A percentile compares a stretch with the other conserved stretches of the same genome.
Conservation (phyloP, 169 alveolate species). For the Plasmodium fragile region DNA sequence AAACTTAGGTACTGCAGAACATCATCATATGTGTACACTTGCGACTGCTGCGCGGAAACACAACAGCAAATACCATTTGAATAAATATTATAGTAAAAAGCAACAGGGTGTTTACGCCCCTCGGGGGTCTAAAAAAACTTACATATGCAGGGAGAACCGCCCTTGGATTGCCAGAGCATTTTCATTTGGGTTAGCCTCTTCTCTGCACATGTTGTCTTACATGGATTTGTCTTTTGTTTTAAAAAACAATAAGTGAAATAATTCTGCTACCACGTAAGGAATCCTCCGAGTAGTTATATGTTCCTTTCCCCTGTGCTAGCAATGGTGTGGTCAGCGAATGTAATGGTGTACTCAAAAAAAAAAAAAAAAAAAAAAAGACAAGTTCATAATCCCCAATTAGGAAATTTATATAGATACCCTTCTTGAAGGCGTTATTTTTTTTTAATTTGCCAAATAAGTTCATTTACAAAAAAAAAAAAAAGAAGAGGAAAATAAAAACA, state of each 20-base stretch:
- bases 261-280: neutral
- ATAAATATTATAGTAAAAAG: neutral
- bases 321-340: neutral
- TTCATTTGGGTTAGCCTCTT: neutral
- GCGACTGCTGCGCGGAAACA: neutral
- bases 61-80: neutral
- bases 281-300: neutral
- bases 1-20: neutral
- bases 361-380: neutral
- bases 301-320: neutral
- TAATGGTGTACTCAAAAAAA: neutral
- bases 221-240: neutral
- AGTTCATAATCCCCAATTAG: neutral
- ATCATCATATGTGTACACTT: neutral
- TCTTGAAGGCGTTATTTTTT: neutral
- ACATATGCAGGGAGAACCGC: neutral
- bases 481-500: neutral
- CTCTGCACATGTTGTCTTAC: neutral
- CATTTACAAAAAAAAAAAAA: neutral
- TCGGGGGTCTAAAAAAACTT: neutral
- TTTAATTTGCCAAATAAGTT: neutral
- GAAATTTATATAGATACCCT: neutral
- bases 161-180: neutral
- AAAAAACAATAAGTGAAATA: neutral
- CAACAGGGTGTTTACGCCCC: neutral